phyloP scores from a whole-genome alignment of 176 grass and related monocot genomes.

The Otatea glauca region DNA sequence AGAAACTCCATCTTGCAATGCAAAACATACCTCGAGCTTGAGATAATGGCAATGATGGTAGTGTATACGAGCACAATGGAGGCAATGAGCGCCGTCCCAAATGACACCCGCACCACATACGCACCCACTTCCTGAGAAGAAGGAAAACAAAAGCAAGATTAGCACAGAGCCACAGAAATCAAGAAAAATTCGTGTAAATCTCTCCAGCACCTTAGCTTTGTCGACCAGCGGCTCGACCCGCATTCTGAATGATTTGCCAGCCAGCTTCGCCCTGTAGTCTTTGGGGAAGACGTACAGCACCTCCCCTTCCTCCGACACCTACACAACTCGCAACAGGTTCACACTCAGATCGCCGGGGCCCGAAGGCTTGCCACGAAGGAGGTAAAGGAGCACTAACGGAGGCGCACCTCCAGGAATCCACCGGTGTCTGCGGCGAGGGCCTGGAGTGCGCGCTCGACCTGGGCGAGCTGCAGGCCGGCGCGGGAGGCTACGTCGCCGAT shows the following conservation, averaged over 20 bases:
- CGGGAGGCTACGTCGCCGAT: constrained; percentile 80
- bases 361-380: neutral
- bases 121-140: constrained; percentile 65
- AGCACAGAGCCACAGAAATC: constrained; percentile 10
- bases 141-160: constrained; percentile 42
- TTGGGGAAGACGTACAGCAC: constrained; percentile 87
- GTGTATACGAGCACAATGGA: constrained; percentile 96
- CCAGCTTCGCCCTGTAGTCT: constrained; percentile 86
- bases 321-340: constrained; percentile 33
- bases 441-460: constrained; percentile 86
- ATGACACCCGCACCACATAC: constrained; percentile 89
- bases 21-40: constrained; percentile 66
- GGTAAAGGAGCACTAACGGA: neutral
- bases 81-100: constrained; percentile 89
- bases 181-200: neutral
- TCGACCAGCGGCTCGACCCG: constrained; percentile 74
- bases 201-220: constrained; percentile 74
- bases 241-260: constrained; percentile 87
- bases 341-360: neutral
- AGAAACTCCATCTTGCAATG: neutral
- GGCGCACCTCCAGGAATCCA: constrained; percentile 94
- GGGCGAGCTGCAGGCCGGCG: constrained; percentile 74
- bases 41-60: constrained; percentile 85
- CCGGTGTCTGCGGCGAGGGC: constrained; percentile 91
- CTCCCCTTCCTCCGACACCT: constrained; percentile 97